phyloP scores from a whole-genome alignment of 768 basidiomycete genomes.

The Mycena pura region DNA sequence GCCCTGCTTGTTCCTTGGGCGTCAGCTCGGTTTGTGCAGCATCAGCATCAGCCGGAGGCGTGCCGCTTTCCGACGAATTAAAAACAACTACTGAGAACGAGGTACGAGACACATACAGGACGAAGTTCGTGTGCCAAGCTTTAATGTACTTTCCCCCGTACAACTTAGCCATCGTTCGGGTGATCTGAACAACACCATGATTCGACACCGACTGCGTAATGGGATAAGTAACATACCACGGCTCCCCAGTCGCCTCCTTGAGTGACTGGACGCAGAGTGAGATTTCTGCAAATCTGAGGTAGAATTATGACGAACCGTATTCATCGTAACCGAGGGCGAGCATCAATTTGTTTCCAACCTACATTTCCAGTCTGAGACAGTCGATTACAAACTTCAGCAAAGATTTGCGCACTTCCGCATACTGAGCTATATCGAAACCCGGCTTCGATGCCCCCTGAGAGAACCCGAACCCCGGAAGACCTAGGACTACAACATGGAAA shows the following conservation, averaged over 20 bases:
- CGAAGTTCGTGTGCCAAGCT: constrained; percentile 60
- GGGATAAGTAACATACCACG: constrained; percentile 30
- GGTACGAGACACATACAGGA: constrained; percentile 37
- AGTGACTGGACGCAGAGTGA: constrained; percentile 34
- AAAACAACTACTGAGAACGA: neutral
- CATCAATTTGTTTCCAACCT: constrained; percentile 59
- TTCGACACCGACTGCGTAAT: constrained; percentile 4
- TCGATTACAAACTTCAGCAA: neutral
- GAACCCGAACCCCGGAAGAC: constrained; percentile 69
- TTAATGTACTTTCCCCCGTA: constrained; percentile 50
- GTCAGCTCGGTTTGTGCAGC: neutral
- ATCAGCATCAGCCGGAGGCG: neutral
- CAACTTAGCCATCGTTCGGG: constrained; percentile 33
- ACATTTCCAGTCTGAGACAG: neutral
- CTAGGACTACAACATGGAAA: constrained; percentile 68
- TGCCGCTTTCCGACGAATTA: neutral
- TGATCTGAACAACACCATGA: constrained; percentile 30
- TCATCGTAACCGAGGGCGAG: constrained; percentile 52
- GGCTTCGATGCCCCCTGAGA: constrained; percentile 59
- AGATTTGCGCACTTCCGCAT: constrained; percentile 52
- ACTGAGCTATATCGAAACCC: constrained; percentile 55
- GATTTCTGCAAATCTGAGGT: neutral
- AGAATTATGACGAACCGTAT: constrained; percentile 43
- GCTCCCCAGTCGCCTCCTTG: constrained; percentile 59
- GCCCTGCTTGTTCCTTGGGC: neutral